Evolutionary conservation across 2,329 filamentous ascomycete genomes (phyloP).

Genomic region (Trichophyton schoenleinii): DNA sequence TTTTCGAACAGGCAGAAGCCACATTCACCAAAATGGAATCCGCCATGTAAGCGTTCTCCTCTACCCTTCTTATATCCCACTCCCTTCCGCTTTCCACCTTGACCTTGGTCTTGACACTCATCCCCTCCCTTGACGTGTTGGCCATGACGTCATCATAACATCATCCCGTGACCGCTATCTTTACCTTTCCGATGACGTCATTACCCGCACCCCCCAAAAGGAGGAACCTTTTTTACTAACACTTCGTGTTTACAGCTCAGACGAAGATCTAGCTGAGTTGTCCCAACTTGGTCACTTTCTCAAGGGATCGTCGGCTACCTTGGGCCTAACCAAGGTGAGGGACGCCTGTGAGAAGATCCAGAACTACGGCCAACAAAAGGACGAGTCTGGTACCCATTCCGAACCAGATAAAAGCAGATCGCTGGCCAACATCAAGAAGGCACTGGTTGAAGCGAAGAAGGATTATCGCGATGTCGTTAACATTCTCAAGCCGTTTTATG

Average conservation of each 20-base stretch:
- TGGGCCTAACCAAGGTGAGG: conserved; percentile 80
- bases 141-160: background rate
- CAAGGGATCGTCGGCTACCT: conserved; percentile 90
- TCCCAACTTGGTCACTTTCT: conserved; percentile 87
- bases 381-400: conserved; percentile 56
- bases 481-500: conserved; percentile 59
- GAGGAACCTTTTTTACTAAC: background rate
- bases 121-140: background rate
- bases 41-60: conserved; percentile 54
- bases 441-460: conserved; percentile 56
- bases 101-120: background rate
- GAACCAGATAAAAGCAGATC: conserved; percentile 56
- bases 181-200: conserved; percentile 3
- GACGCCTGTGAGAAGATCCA: conserved; percentile 96
- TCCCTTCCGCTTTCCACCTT: background rate
- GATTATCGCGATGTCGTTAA: conserved; percentile 65
- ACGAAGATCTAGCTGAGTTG: conserved; percentile 58
- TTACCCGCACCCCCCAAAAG: background rate
- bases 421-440: conserved; percentile 56
- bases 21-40: conserved; percentile 78
- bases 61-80: background rate
- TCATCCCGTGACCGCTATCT: background rate
- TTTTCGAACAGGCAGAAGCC: conserved; percentile 78
- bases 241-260: conserved; percentile 38
- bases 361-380: conserved; percentile 72